These are phyloP conservation scores for Metroxylon sagu DNA, from an alignment of 176 grass and related monocot species.

Conservation along the genomic window DNA sequence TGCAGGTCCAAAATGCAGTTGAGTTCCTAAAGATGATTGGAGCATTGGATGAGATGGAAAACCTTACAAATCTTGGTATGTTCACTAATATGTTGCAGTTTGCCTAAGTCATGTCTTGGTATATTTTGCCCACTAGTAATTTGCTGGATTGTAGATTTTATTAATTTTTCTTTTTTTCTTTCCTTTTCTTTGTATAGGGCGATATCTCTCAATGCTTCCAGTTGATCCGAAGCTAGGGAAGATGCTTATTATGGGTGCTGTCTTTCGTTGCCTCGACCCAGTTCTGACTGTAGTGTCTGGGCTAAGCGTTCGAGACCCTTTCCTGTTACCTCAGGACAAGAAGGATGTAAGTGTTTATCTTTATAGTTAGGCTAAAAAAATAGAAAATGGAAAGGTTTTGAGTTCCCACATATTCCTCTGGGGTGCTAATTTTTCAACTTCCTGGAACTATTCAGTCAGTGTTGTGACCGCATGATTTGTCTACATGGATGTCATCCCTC, in stretches of 20 bases:
- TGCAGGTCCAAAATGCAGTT: conserved; percentile 91
- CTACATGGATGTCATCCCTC: too few relatives aligned
- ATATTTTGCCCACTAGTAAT: neutral
- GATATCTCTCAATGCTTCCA: conserved; percentile 90
- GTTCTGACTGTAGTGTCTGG: conserved; percentile 81
- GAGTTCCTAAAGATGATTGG: conserved; percentile 94
- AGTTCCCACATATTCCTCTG: too few relatives aligned
- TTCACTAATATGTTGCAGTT: neutral
- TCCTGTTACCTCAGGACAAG: conserved; percentile 86
- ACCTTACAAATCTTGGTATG: conserved; percentile 85
- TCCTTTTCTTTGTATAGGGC: conserved; percentile 32
- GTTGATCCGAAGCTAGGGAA: conserved; percentile 96
- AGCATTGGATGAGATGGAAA: conserved; percentile 72
- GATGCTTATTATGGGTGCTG: conserved; percentile 97
- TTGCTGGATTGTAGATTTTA: conserved; percentile 12
- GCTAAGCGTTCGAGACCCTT: conserved; percentile 86
- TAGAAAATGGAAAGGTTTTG: neutral
- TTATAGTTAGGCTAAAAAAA: neutral
- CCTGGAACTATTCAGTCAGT: too few relatives aligned
- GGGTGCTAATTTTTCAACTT: too few relatives aligned
- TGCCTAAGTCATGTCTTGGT: neutral
- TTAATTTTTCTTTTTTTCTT: conserved; percentile 25
- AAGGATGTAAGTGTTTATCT: conserved; percentile 68
- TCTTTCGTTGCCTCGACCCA: conserved; percentile 89
- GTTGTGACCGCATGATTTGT: too few relatives aligned